A percentile compares a stretch with the other conserved stretches of the same genome.
Conservation (phyloP, 768 basidiomycete genomes). For the Lentinula guzmanii region DNA sequence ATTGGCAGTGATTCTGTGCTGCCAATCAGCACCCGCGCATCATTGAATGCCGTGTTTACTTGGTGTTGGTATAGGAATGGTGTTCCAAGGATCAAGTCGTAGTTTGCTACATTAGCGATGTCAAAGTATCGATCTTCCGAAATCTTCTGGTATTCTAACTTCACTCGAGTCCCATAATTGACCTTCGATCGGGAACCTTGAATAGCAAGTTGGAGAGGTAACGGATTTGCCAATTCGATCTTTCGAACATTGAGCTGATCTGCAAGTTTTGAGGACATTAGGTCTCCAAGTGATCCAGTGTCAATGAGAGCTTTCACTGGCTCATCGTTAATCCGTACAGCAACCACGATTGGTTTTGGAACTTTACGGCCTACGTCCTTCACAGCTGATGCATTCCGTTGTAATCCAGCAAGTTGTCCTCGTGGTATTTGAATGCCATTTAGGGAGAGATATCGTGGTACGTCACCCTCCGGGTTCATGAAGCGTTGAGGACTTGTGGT, state of each 20-base stretch:
- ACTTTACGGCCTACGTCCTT: slow-evolving; percentile 15
- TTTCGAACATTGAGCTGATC: slow-evolving; percentile 27
- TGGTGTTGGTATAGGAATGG: slow-evolving; percentile 30
- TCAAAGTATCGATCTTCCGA: slow-evolving; percentile 23
- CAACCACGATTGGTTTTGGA: slow-evolving; percentile 27
- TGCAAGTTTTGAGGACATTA: slow-evolving; percentile 28
- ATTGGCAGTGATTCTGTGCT: slow-evolving; percentile 14
- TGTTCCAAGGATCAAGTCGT: slow-evolving; percentile 36
- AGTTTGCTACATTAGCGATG: slow-evolving; percentile 30
- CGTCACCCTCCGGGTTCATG: too few relatives aligned
- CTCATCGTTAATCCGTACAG: slow-evolving; percentile 24
- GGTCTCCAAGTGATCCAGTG: slow-evolving; percentile 33
- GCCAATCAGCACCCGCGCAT: slow-evolving; percentile 18
- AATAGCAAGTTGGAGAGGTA: slow-evolving; percentile 31
- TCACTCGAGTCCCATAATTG: slow-evolving; percentile 17
- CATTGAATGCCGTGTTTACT: slow-evolving; percentile 19
- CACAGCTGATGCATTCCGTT: slow-evolving; percentile 16
- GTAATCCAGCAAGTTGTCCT: slow-evolving; percentile 3
- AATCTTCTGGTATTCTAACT: slow-evolving; percentile 29
- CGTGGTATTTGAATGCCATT: slow-evolving; percentile 19
- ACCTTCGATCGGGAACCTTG: slow-evolving; percentile 34
- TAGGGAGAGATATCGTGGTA: background rate
- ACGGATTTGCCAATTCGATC: slow-evolving; percentile 20
- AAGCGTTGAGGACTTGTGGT: too few relatives aligned
- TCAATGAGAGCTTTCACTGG: slow-evolving; percentile 28